Conservation (phyloP, 2,329 filamentous ascomycete species). For the Ophiostoma perfectum region DNA sequence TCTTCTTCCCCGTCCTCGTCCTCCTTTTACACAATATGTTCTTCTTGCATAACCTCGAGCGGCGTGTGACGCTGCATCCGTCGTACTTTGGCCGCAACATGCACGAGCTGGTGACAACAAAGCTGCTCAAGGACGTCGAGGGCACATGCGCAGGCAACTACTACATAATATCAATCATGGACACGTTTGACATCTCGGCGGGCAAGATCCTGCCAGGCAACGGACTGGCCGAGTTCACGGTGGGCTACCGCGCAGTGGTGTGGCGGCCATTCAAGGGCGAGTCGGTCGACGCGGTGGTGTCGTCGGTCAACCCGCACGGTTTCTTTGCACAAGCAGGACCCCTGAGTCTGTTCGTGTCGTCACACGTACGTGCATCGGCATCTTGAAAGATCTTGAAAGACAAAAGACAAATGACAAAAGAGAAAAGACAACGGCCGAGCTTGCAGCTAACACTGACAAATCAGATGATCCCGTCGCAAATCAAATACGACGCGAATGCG, state of each 20-base stretch:
- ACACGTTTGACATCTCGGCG: slow-evolving; percentile 90
- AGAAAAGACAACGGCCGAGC: no score
- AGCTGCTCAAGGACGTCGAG: slow-evolving; percentile 88
- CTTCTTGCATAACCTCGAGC: slow-evolving; percentile 95
- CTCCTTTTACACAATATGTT: slow-evolving; percentile 60
- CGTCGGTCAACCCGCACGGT: slow-evolving; percentile 82
- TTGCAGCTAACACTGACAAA: not conserved
- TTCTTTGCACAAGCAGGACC: slow-evolving; percentile 85
- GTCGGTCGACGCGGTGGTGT: slow-evolving; percentile 93
- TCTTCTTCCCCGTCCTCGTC: not conserved
- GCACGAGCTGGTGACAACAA: slow-evolving; percentile 82
- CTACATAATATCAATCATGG: slow-evolving; percentile 97
- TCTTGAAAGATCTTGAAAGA: no score
- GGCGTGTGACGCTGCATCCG: slow-evolving; percentile 88
- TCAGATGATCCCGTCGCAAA: slow-evolving; percentile 83
- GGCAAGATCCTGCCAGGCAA: slow-evolving; percentile 87
- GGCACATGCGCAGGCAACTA: slow-evolving; percentile 92
- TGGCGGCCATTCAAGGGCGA: slow-evolving; percentile 98
- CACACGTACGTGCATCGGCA: slow-evolving; percentile 57
- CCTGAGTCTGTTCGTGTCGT: slow-evolving; percentile 71
- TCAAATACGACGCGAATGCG: slow-evolving; percentile 92
- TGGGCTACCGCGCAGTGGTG: slow-evolving; percentile 90
- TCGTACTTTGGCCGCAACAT: slow-evolving; percentile 96
- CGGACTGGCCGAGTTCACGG: slow-evolving; percentile 88
- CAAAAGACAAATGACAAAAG: no score